A percentile compares a stretch with the other conserved stretches of the same genome.
Conservation (phyloP, 768 basidiomycete species). For the Boletus rubescentipes region DNA sequence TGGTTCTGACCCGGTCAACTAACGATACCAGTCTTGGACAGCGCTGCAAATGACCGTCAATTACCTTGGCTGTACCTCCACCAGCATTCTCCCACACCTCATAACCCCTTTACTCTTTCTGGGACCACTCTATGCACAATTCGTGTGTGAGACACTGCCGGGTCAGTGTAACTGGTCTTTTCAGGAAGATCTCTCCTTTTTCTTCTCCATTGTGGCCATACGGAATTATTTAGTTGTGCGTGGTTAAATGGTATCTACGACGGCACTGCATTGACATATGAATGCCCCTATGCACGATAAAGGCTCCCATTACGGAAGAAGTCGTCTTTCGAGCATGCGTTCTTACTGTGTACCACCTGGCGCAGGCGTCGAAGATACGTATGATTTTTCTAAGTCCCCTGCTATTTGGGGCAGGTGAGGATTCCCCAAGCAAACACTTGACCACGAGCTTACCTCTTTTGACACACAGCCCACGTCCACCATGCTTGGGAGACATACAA, state of each 20-base stretch:
- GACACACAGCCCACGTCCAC: conserved; percentile 75
- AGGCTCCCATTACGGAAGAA: conserved; percentile 94
- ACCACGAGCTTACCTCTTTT: conserved; percentile 8
- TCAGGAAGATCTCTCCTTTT: conserved; percentile 37
- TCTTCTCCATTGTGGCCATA: conserved; percentile 56
- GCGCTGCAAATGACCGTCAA: conserved; percentile 33
- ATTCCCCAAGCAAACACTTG: neutral
- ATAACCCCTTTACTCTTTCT: conserved; percentile 72
- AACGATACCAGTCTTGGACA: conserved; percentile 14
- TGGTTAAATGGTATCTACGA: conserved; percentile 1
- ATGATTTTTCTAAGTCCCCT: conserved; percentile 84
- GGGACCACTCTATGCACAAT: conserved; percentile 70
- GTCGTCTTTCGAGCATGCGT: conserved; percentile 87
- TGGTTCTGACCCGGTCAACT: conserved; percentile 5
- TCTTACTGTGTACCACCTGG: conserved; percentile 68
- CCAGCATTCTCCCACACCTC: conserved; percentile 48
- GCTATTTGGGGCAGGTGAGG: conserved; percentile 83
- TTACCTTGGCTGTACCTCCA: conserved; percentile 41
- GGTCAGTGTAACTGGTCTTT: conserved; percentile 53
- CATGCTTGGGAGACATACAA: conserved; percentile 88
- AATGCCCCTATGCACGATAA: neutral
- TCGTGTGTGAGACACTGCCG: conserved; percentile 48
- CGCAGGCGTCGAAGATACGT: conserved; percentile 48
- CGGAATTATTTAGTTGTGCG: conserved; percentile 66
- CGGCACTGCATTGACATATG: neutral